Evolutionary conservation across 2,329 filamentous ascomycete genomes (phyloP).

Genomic region (Colletotrichum musicola): DNA sequence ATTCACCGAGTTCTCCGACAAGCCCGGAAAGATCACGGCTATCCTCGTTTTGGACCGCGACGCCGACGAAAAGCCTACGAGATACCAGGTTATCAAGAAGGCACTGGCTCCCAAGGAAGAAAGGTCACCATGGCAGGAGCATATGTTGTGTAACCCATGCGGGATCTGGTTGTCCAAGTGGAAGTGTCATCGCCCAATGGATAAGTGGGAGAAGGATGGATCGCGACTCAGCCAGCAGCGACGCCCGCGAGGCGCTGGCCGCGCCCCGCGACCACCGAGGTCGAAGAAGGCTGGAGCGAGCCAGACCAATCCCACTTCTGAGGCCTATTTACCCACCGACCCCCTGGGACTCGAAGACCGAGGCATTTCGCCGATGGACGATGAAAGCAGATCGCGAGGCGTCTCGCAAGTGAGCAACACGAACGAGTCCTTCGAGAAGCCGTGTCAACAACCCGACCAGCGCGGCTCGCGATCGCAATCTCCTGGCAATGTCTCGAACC

Average conservation of each 20-base stretch:
- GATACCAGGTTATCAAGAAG: conserved; percentile 85
- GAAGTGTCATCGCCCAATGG: conserved; percentile 83
- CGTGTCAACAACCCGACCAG: conserved; percentile 23
- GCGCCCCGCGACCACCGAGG: conserved; percentile 50
- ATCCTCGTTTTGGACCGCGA: conserved; percentile 77
- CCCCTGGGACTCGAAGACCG: conserved; percentile 56
- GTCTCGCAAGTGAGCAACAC: conserved; percentile 34
- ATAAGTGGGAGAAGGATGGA: conserved; percentile 82
- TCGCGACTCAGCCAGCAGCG: conserved; percentile 65
- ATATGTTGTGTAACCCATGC: conserved; percentile 93
- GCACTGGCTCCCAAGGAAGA: conserved; percentile 72
- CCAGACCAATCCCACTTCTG: conserved; percentile 62
- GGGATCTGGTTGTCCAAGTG: conserved; percentile 95
- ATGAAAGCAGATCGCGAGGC: conserved; percentile 34
- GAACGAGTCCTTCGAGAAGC: conserved; percentile 26
- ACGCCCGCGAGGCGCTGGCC: conserved; percentile 60
- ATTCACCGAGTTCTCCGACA: conserved; percentile 78
- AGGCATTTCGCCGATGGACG: conserved; percentile 29
- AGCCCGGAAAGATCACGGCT: conserved; percentile 79
- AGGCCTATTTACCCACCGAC: conserved; percentile 67
- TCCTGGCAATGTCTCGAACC: conserved; percentile 46
- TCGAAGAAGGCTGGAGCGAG: conserved; percentile 64
- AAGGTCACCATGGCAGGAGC: conserved; percentile 75
- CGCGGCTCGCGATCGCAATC: conserved; percentile 26
- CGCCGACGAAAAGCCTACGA: conserved; percentile 70